Base-by-base conservation (phyloP, 2,329 filamentous ascomycete species). In the Ophiostoma ulmi region DNA sequence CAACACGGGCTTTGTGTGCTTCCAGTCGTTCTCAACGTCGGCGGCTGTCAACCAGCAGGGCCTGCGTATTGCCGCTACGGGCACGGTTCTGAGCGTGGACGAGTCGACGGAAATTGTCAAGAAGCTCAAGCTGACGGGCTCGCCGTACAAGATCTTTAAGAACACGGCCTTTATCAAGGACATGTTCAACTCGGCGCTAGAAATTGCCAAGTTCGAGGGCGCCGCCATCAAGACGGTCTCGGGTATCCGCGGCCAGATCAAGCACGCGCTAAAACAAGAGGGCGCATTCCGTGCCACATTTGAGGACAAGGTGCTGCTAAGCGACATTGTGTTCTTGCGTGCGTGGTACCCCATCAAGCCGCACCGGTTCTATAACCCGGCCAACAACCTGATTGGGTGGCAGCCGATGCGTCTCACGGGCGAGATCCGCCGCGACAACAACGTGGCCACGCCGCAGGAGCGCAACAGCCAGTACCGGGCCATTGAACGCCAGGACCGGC, bases 101-200 rank as follows among this genome's bases (percentile, higher is more conserved):
- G 94, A 98, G 81, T 92, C 91, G 58, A 94, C 92, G 3, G 95
- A 99, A 79, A 98, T 99, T 74, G 95, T 99, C 80, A 99, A 99
- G 72, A 99, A 99, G 85, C 89, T 99, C 78, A 99, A 99, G 81
- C 87, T 99, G 67, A 76, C 75, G 69, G 75, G 75, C 52, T 52
- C 69, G 67, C 94, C 95, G 1, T 96, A 95, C 86, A 98, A 98
- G 83, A 96, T 98, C 80, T 98, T 96, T 88, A 97, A 97, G 81
- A 99, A 99, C 83, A 99, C 95, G 0, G 94, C 95, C 55, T 99
- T 99, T 79, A 93, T 99, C 82, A 96, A 95, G 80, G 93, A 97
- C 81, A 99, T 99, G 95, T 99, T 99, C 85, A 93, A 88, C 78
- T 90, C 91, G 0, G 86, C 93, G 0, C 88, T 99, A 61, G 95